Percentiles rank a stretch among this genome's conserved stretches.
phyloP scores from a whole-genome alignment of 352 stramenopile genomes.

The Globisporangium nodosum region DNA sequence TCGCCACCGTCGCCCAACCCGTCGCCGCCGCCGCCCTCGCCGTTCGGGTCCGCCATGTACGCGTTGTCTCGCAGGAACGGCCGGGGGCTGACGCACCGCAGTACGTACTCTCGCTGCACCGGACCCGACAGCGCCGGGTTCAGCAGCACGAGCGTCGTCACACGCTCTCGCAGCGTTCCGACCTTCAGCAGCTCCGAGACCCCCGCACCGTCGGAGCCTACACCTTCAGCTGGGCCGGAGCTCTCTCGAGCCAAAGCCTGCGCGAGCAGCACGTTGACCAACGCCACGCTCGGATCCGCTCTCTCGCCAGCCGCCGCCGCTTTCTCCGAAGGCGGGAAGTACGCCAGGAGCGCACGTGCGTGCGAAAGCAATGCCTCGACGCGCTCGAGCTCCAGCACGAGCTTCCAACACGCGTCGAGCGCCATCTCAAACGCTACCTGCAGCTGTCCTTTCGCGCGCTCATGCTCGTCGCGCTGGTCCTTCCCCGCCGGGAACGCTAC shows the following conservation, averaged over 20 bases:
- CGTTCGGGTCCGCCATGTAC: not conserved
- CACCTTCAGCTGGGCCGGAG: not conserved
- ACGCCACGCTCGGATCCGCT: not conserved
- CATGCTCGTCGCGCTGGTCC: slow-evolving; percentile 35
- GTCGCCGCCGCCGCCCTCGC: too few species aligned
- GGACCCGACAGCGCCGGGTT: not conserved
- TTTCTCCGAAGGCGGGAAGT: not conserved
- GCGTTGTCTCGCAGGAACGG: not conserved
- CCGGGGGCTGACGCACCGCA: not conserved
- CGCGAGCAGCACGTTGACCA: not conserved
- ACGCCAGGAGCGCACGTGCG: not conserved
- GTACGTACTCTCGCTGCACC: not conserved
- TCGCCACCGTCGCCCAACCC: too few species aligned
- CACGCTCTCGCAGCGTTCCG: not conserved
- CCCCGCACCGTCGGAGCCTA: too few species aligned
- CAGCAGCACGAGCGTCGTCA: not conserved
- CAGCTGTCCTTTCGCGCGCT: slow-evolving; percentile 33
- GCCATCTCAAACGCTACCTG: slow-evolving; percentile 81
- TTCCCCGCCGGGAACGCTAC: slow-evolving; percentile 40
- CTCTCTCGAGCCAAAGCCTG: not conserved
- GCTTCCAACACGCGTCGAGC: slow-evolving; percentile 63
- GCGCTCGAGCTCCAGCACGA: slow-evolving; percentile 43
- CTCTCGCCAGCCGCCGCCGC: not conserved
- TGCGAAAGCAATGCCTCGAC: slow-evolving; percentile 54
- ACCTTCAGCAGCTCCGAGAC: not conserved